phyloP scores from a whole-genome alignment of 768 basidiomycete genomes.

The Artomyces pyxidatus region DNA sequence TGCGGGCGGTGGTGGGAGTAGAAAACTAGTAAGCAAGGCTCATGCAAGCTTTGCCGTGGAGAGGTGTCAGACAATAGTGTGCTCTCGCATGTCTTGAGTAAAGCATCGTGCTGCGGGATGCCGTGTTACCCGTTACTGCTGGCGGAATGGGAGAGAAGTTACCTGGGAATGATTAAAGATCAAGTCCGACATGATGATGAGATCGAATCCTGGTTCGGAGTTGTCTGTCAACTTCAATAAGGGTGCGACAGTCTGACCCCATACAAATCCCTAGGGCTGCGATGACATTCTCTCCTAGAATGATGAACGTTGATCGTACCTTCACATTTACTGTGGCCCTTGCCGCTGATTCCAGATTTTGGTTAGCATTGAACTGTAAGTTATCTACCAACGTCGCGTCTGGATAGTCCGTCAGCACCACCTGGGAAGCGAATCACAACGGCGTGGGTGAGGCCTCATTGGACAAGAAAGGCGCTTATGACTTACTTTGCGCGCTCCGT shows the following conservation, averaged over 20 bases:
- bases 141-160: constrained; percentile 6
- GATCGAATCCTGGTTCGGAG: constrained; percentile 43
- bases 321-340: constrained; percentile 23
- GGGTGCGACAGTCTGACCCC: constrained; percentile 54
- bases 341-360: constrained; percentile 36
- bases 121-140: constrained; percentile 4
- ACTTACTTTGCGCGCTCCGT: constrained; percentile 62
- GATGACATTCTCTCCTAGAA: constrained; percentile 28
- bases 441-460: too few relatives aligned
- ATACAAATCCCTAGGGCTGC: constrained; percentile 63
- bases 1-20: constrained; percentile 86
- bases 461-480: neutral
- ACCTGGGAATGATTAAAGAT: constrained; percentile 95
- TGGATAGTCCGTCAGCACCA: constrained; percentile 90
- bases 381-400: constrained; percentile 71
- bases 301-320: constrained; percentile 16
- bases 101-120: constrained; percentile 61
- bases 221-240: constrained; percentile 31
- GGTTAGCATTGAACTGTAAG: constrained; percentile 55
- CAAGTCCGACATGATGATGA: constrained; percentile 87
- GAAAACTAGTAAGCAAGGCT: constrained; percentile 64
- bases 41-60: constrained; percentile 7
- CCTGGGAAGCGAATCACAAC: too few relatives aligned
- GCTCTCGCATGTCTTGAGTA: constrained; percentile 65
- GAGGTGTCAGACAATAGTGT: constrained; percentile 18